These are phyloP conservation scores for Nevesoporus exiguus DNA, from an alignment of 768 basidiomycete species.

Conservation along the genomic window DNA sequence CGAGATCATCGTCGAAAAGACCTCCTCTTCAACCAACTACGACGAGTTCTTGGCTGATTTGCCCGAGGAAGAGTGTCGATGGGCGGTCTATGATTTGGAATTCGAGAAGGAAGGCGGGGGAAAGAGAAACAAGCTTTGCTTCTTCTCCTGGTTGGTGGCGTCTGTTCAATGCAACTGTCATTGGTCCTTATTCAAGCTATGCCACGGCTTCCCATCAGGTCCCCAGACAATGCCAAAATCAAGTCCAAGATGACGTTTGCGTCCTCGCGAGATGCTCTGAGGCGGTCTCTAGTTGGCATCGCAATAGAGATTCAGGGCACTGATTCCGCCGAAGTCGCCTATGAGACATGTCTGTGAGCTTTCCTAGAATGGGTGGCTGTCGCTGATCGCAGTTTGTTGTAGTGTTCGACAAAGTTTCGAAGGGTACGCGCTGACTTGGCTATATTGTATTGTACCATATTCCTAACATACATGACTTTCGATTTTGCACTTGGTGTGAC, in stretches of 20 bases:
- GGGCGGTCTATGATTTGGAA: slow-evolving; percentile 90
- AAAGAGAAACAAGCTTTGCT: slow-evolving; percentile 84
- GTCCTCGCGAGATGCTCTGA: slow-evolving; percentile 84
- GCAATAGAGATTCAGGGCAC: slow-evolving; percentile 84
- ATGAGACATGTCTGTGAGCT: slow-evolving; percentile 57
- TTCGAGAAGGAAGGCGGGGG: slow-evolving; percentile 65
- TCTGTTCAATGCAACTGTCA: not conserved
- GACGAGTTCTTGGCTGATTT: slow-evolving; percentile 71
- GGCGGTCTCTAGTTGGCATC: slow-evolving; percentile 73
- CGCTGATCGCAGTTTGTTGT: slow-evolving; percentile 4
- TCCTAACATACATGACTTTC: slow-evolving; percentile 2
- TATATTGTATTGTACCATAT: slow-evolving; percentile 7
- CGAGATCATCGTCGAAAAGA: slow-evolving; percentile 77
- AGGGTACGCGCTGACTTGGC: slow-evolving; percentile 14
- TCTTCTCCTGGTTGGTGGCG: slow-evolving; percentile 77
- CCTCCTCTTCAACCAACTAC: slow-evolving; percentile 49
- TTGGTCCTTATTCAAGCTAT: not conserved
- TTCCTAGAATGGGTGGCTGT: not conserved
- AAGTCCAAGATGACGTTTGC: slow-evolving; percentile 93
- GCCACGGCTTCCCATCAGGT: slow-evolving; percentile 47
- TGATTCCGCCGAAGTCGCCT: slow-evolving; percentile 65
- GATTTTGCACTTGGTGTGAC: too few species aligned
- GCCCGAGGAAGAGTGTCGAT: slow-evolving; percentile 72
- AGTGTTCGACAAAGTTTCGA: slow-evolving; percentile 20
- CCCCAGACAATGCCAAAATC: slow-evolving; percentile 80